These are phyloP conservation scores for Suhomyces atakaporum DNA, from an alignment of 1,139 yeast species.

Conservation along the genomic window DNA sequence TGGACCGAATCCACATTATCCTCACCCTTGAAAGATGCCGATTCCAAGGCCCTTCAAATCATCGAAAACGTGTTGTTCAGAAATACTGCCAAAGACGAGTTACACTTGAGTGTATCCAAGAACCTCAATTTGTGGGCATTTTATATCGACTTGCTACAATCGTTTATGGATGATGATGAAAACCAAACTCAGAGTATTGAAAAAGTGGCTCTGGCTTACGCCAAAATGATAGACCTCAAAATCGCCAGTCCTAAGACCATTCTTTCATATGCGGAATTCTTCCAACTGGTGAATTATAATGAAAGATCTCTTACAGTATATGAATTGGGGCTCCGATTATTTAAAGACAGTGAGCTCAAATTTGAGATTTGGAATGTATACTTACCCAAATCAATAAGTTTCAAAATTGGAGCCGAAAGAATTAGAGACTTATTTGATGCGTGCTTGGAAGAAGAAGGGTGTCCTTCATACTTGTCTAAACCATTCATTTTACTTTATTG, in stretches of 20 bases:
- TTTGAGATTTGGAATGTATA: slow-evolving; percentile 77
- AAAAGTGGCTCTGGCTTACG: slow-evolving; percentile 48
- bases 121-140: slow-evolving; percentile 70
- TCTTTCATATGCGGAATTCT: slow-evolving; percentile 64
- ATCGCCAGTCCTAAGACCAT: slow-evolving; percentile 71
- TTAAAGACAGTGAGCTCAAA: slow-evolving; percentile 56
- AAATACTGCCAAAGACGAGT: slow-evolving; percentile 26
- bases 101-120: slow-evolving; percentile 54
- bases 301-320: slow-evolving; percentile 62
- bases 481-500: slow-evolving; percentile 59
- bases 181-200: slow-evolving; percentile 20
- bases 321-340: slow-evolving; percentile 65
- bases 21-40: slow-evolving; percentile 34
- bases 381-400: slow-evolving; percentile 48
- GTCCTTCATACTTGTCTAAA: slow-evolving; percentile 50
- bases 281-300: slow-evolving; percentile 50
- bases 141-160: slow-evolving; percentile 73
- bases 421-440: slow-evolving; percentile 76
- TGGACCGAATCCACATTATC: slow-evolving; percentile 71
- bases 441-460: slow-evolving; percentile 30
- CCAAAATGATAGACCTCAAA: slow-evolving; percentile 58
- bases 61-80: slow-evolving; percentile 49
- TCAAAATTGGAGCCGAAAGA: slow-evolving; percentile 47
- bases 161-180: slow-evolving; percentile 43
- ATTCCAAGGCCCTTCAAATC: slow-evolving; percentile 54